phyloP scores from a whole-genome alignment of 306 rosid genomes.

The Spatholobus suberectus region DNA sequence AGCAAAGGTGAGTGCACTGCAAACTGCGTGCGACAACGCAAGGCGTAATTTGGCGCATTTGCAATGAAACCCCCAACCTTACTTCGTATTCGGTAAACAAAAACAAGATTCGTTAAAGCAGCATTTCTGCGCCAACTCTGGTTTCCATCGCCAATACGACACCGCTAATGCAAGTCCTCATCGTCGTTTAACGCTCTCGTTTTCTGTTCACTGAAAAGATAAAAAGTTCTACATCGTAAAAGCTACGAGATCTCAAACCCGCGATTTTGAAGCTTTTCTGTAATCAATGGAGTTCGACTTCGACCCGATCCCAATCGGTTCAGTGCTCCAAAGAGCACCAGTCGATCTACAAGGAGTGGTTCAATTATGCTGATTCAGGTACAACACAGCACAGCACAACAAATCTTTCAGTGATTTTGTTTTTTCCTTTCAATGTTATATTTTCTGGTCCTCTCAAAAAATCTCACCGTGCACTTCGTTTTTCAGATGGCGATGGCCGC shows the following conservation, averaged over 20 bases:
- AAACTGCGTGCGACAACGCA: background rate
- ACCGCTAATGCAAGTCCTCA: background rate
- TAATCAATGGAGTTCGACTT: slow-evolving; percentile 79
- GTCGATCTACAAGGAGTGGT: slow-evolving; percentile 77
- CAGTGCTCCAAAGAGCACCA: slow-evolving; percentile 85
- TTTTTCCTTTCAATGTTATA: background rate
- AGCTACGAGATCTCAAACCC: background rate
- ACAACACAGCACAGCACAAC: too few relatives aligned
- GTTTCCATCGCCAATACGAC: slow-evolving; percentile 26
- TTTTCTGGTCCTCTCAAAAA: background rate
- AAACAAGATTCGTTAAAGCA: background rate
- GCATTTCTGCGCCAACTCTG: background rate
- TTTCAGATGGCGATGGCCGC: slow-evolving; percentile 90
- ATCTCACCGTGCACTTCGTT: background rate
- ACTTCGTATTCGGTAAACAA: background rate
- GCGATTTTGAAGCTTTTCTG: background rate
- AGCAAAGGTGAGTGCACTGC: background rate
- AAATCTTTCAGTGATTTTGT: background rate
- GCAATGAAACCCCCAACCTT: background rate
- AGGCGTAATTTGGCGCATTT: background rate
- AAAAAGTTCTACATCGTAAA: background rate
- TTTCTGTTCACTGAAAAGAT: background rate
- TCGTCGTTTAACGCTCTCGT: slow-evolving; percentile 13
- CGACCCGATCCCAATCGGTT: slow-evolving; percentile 62
- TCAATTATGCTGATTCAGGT: slow-evolving; percentile 85